Evolutionary conservation across 78 protist genomes (phyloP).

Genomic region (Chrysochromulina parva): DNA sequence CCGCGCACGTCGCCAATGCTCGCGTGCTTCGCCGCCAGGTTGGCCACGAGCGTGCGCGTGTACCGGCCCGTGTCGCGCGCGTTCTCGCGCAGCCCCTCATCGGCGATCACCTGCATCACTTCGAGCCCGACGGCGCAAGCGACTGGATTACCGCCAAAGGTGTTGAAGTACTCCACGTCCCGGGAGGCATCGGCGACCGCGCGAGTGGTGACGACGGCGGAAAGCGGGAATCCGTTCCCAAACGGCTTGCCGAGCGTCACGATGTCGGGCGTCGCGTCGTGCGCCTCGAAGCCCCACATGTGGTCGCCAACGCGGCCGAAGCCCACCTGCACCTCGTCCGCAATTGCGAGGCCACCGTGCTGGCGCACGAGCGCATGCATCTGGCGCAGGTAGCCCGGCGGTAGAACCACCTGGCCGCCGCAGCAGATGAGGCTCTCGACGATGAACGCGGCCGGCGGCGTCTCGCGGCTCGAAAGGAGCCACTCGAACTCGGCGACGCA

Average conservation of each 20-base stretch:
- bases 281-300: conserved; percentile 70
- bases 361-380: conserved; percentile 41
- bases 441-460: conserved; percentile 9
- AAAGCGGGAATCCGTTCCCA: conserved; percentile 82
- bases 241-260: conserved; percentile 76
- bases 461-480: background rate
- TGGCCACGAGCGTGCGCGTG: background rate
- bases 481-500: background rate
- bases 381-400: conserved; percentile 52
- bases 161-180: conserved; percentile 67
- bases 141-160: conserved; percentile 85
- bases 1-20: conserved; percentile 85
- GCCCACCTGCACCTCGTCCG: conserved; percentile 87
- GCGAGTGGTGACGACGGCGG: conserved; percentile 63
- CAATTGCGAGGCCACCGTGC: conserved; percentile 73
- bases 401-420: conserved; percentile 67
- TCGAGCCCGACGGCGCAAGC: conserved; percentile 68
- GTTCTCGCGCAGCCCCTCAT: conserved; percentile 38
- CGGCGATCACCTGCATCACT: conserved; percentile 50
- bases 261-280: conserved; percentile 67
- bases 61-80: conserved; percentile 29
- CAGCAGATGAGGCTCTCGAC: conserved; percentile 36
- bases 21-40: background rate
- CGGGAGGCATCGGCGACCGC: conserved; percentile 46
- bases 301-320: conserved; percentile 70